Percentiles rank a stretch among this genome's conserved stretches.
phyloP scores from a whole-genome alignment of 306 rosid genomes.

The Prosopis cineraria region DNA sequence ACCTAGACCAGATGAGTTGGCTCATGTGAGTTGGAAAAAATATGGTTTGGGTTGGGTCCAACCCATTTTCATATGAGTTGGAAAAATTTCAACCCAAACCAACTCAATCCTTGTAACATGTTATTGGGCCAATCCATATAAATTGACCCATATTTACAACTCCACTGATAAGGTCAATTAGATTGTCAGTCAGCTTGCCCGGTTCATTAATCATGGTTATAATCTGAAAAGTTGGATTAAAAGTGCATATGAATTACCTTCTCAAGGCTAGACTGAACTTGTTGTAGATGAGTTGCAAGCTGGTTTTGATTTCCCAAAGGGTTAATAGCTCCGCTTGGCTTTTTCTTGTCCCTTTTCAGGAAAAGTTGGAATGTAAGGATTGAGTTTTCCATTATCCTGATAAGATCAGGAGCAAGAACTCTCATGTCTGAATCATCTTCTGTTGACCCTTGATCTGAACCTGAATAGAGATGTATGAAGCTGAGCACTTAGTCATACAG shows the following conservation, averaged over 20 bases:
- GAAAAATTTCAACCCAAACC: too few relatives aligned
- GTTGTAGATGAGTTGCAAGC: conserved; percentile 69
- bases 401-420: conserved; percentile 80
- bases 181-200: neutral
- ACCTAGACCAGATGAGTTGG: too few relatives aligned
- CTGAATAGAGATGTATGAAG: conserved; percentile 46
- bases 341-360: conserved; percentile 84
- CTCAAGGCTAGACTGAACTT: conserved; percentile 74
- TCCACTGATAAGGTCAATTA: neutral
- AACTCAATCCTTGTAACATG: too few relatives aligned
- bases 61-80: too few relatives aligned
- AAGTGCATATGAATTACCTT: conserved; percentile 56
- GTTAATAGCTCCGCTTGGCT: conserved; percentile 48
- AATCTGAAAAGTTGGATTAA: conserved; percentile 13
- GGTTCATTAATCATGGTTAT: neutral
- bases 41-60: too few relatives aligned
- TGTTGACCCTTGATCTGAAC: conserved; percentile 59
- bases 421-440: conserved; percentile 60
- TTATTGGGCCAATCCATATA: too few relatives aligned
- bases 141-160: too few relatives aligned
- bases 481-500: conserved; percentile 22
- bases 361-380: conserved; percentile 80
- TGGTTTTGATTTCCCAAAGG: conserved; percentile 72
- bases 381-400: conserved; percentile 65
- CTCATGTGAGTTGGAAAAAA: too few relatives aligned